Evolutionary conservation across 2,329 filamentous ascomycete genomes (phyloP).

Genomic region (Cucurbitaria berberidis): DNA sequence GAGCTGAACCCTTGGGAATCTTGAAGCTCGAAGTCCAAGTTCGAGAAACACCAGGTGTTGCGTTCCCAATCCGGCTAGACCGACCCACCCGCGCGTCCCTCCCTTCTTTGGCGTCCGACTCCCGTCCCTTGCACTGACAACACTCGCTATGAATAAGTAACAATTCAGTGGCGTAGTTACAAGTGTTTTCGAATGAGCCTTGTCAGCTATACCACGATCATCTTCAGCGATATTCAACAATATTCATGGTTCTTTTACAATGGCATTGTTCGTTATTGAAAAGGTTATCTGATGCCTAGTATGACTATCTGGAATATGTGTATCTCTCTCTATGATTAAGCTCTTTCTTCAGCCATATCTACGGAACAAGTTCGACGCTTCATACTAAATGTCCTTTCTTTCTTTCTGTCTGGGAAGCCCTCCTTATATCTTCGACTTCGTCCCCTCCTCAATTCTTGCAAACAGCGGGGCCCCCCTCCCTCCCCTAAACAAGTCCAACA

Average conservation of each 20-base stretch:
- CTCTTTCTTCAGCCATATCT: neutral
- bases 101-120: conserved; percentile 6
- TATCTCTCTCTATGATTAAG: neutral
- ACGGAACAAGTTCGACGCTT: no score
- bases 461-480: conserved; percentile 48
- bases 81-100: conserved; percentile 22
- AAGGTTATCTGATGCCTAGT: no score
- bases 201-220: neutral
- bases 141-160: neutral
- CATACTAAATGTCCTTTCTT: no score
- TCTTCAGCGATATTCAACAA: no score
- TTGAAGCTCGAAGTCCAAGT: conserved; percentile 29
- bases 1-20: conserved; percentile 28
- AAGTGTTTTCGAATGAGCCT: neutral
- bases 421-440: conserved; percentile 32
- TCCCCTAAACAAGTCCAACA: conserved; percentile 57
- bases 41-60: conserved; percentile 32
- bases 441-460: conserved; percentile 29
- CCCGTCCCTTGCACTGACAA: neutral
- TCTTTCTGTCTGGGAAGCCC: no score
- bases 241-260: no score
- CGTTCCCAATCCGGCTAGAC: conserved; percentile 27
- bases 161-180: neutral
- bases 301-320: neutral
- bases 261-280: neutral